Percentiles rank a stretch among this genome's conserved stretches.
Evolutionary conservation across 176 grass and related monocot species (phyloP).

Genomic region (Poa pratensis): DNA sequence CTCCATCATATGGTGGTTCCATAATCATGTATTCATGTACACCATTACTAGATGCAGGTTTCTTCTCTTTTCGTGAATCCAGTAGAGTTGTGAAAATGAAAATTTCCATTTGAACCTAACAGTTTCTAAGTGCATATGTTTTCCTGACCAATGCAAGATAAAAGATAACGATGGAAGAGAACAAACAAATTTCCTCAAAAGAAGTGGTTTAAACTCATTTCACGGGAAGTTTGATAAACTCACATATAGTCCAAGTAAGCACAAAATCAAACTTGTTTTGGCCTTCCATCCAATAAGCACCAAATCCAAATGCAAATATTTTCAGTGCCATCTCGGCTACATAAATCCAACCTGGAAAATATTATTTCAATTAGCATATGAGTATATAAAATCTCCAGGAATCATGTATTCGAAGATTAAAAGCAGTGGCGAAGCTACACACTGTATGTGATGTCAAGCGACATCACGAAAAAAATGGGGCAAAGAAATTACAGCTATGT

Average conservation of each 20-base stretch:
- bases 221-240: conserved; percentile 37
- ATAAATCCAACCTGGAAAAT: conserved; percentile 94
- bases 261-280: conserved; percentile 98
- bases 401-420: conserved; percentile 9
- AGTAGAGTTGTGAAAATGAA: conserved; percentile 14
- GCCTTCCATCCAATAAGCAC: conserved; percentile 93
- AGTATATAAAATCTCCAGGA: conserved; percentile 24
- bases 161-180: background rate
- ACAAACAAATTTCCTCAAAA: conserved; percentile 14
- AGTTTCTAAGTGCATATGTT: background rate
- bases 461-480: too few species aligned
- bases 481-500: too few species aligned
- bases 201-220: conserved; percentile 21
- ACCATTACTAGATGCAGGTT: conserved; percentile 18
- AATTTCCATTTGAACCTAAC: conserved; percentile 22
- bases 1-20: background rate
- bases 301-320: conserved; percentile 96
- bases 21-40: conserved; percentile 26
- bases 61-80: conserved; percentile 6
- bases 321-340: conserved; percentile 95
- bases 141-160: conserved; percentile 14
- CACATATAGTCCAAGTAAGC: conserved; percentile 96
- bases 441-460: too few species aligned
- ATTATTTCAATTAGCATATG: conserved; percentile 19
- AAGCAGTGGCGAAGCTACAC: too few species aligned